A percentile compares a stretch with the other conserved stretches of the same genome.
Evolutionary conservation across 495 filamentous ascomycete species (phyloP).

Genomic region (Pseudevernia furfuracea): DNA sequence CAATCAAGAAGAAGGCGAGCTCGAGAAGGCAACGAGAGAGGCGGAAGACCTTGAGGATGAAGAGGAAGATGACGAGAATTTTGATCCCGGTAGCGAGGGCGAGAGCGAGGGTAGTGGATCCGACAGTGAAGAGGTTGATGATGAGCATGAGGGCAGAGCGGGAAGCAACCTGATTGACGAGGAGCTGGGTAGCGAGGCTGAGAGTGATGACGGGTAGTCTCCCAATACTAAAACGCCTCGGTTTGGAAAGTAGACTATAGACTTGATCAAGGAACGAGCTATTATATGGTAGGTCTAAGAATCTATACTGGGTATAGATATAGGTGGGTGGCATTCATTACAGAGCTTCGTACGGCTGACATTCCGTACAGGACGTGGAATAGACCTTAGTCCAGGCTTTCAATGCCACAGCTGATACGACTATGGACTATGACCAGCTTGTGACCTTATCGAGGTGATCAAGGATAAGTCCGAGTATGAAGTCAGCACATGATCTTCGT

Average conservation of each 20-base stretch:
- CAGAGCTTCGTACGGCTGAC: background rate
- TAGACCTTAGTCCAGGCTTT: background rate
- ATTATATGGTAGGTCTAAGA: background rate
- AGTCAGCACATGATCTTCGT: background rate
- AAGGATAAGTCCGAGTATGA: background rate
- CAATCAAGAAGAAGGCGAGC: conserved; percentile 40
- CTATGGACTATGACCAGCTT: background rate
- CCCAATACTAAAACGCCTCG: background rate
- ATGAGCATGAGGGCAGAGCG: conserved; percentile 25
- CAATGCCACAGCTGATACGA: background rate
- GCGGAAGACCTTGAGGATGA: conserved; percentile 34
- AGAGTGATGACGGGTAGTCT: conserved; percentile 15
- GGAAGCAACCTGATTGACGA: conserved; percentile 24
- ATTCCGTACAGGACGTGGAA: background rate
- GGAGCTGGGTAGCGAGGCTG: conserved; percentile 35
- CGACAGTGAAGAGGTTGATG: conserved; percentile 24
- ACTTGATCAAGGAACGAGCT: background rate
- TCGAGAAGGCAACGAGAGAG: conserved; percentile 63
- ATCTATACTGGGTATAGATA: background rate
- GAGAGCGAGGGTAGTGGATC: conserved; percentile 32
- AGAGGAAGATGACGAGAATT: conserved; percentile 27
- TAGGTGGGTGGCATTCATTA: background rate
- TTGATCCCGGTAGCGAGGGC: conserved; percentile 29
- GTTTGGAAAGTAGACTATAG: background rate
- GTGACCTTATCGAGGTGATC: background rate